Conservation (phyloP, 352 stramenopile genomes). For the Lagenidium giganteum region DNA sequence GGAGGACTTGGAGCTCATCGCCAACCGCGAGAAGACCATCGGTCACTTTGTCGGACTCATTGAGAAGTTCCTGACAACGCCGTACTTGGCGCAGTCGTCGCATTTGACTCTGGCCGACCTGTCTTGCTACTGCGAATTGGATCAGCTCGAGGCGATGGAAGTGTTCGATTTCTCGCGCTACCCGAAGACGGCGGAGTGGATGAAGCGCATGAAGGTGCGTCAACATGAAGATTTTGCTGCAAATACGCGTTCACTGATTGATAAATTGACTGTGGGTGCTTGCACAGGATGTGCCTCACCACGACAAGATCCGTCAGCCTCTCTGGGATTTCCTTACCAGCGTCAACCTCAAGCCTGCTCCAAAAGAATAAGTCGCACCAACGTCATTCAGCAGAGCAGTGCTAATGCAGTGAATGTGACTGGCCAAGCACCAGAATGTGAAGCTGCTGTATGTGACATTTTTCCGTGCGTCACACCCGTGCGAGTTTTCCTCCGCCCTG, state of each 20-base stretch:
- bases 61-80: slow-evolving; percentile 41
- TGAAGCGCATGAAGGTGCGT: slow-evolving; percentile 27
- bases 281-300: slow-evolving; percentile 23
- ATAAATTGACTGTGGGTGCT: too few species aligned
- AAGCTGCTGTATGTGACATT: too few species aligned
- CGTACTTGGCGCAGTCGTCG: slow-evolving; percentile 44
- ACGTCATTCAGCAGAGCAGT: too few species aligned
- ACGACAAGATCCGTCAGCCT: slow-evolving; percentile 35
- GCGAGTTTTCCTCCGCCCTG: too few species aligned
- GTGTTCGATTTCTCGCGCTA: slow-evolving; percentile 28
- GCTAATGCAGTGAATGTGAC: too few species aligned
- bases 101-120: slow-evolving; percentile 57
- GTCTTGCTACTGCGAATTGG: slow-evolving; percentile 57
- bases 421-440: too few species aligned
- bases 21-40: slow-evolving; percentile 13
- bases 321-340: slow-evolving; percentile 19
- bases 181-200: slow-evolving; percentile 18
- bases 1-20: slow-evolving; percentile 10
- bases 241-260: too few species aligned
- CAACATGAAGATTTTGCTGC: too few species aligned
- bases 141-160: slow-evolving; percentile 55
- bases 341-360: slow-evolving; percentile 11
- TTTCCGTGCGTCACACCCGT: too few species aligned
- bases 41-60: slow-evolving; percentile 23
- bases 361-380: too few species aligned